Evolutionary conservation across 202 grass and related monocot genomes (phyloP), one percentile per base, ranked within the genome.

Genomic region (Schoenoplectus triqueter): DNA sequence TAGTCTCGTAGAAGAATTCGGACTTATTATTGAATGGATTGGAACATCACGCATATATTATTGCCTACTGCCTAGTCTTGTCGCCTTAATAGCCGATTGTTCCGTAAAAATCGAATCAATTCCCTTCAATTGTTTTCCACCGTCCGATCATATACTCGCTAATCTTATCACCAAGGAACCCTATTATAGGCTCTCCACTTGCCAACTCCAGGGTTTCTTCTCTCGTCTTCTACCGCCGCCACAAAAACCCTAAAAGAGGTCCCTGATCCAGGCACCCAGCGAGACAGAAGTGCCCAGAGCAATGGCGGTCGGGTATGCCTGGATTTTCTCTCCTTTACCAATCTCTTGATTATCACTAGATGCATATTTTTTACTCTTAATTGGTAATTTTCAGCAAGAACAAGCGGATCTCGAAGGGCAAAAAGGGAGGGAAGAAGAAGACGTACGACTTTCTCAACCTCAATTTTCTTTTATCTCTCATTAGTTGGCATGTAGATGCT

Each of bases 351-450:
- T 3, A 46, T 0, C 31, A 31, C 22, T 47, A 8, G 10, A 65
- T 81, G 15, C 61, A 5, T 44, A 15, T 17, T 64, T 6, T 65
- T 81, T 15, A 81, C 52, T 80, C 44, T 19, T 81, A 5, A 45
- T n/a, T 65, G 10, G 21, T 81, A 19, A 47, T 64, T 64, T 81
- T 90, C 50, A 94, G 95, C 0, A 98, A 98, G 88, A 98, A 98
- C 93, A 98, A 98, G 31, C 31, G 31, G 31, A 31, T 31, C 31
- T 31, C 31, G 31, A 31, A 31, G 31, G 31, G 31, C 31, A 31
- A 31, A 31, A 97, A 97, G 87, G 94, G 94, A 0, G 86, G 86
- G 0, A 97, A 98, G 90, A 98, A 98, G 89, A 98, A 98, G 91
- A 90, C 61, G 95, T 98, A 84, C 5, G 4, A 0, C 14, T 2